These are phyloP conservation scores for Gymnopilus junonius DNA, from an alignment of 768 basidiomycete genomes.

Conservation along the genomic window DNA sequence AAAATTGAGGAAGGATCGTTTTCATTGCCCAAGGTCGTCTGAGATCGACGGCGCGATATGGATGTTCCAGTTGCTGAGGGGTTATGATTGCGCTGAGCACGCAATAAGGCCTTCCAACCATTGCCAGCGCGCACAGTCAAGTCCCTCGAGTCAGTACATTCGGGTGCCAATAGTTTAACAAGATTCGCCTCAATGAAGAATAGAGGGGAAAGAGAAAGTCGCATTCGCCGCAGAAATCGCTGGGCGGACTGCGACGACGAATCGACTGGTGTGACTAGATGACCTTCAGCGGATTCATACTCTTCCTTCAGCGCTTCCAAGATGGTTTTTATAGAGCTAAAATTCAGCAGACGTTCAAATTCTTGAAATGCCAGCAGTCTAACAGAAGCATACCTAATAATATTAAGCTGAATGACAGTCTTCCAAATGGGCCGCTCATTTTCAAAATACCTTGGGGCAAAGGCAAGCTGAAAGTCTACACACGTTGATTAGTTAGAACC, in stretches of 20 bases:
- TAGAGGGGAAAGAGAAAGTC: conserved; percentile 48
- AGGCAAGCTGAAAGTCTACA: conserved; percentile 70
- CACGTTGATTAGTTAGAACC: neutral
- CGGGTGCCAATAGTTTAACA: conserved; percentile 54
- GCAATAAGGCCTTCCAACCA: conserved; percentile 60
- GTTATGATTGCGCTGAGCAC: conserved; percentile 5
- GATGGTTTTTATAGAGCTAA: conserved; percentile 61
- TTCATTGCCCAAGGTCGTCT: conserved; percentile 27
- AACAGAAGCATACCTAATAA: conserved; percentile 53
- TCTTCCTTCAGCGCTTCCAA: conserved; percentile 58
- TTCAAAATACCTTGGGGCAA: conserved; percentile 64
- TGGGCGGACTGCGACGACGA: conserved; percentile 21
- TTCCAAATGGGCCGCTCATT: conserved; percentile 63
- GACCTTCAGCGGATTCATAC: conserved; percentile 30
- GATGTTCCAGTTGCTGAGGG: conserved; percentile 3
- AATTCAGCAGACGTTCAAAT: neutral
- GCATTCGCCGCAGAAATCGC: conserved; percentile 36
- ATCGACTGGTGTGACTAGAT: conserved; percentile 19
- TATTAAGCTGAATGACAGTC: conserved; percentile 68
- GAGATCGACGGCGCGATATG: conserved; percentile 19
- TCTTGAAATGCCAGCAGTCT: neutral
- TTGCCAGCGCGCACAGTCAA: conserved; percentile 60
- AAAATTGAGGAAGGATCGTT: conserved; percentile 58
- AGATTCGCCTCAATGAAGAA: conserved; percentile 58
- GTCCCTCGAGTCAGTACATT: conserved; percentile 40